Evolutionary conservation across 2,329 filamentous ascomycete species (phyloP), one percentile per base, ranked within the genome.

Genomic region (Colletotrichum aenigma): DNA sequence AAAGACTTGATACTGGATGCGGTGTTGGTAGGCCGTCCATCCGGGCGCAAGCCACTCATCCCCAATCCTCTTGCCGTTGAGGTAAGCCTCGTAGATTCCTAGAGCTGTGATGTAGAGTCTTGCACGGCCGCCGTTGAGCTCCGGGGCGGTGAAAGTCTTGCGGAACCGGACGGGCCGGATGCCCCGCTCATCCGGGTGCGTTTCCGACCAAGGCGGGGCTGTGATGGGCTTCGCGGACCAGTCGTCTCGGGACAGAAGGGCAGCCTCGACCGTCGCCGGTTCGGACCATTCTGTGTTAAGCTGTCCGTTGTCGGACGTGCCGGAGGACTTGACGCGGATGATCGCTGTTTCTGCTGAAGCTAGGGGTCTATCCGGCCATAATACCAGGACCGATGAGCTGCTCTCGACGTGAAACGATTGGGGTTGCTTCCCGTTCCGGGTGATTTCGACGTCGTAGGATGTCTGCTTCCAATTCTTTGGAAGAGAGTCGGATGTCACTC

Each of bases 1-100:
- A 64, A 85, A 86, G 1, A 82, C 83, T 76, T 88, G 84, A 67
- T 89, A 89, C 15, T 81, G 79, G 18, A 87, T 81, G 4, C 87
- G 83, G 74, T 86, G 82, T 4, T 84, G 79, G 78, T 89, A 89
- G 66, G 82, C 83, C 7, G 84, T 85, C 85, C 86, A 89, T 1
- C 87, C 86, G 0, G 87, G 87, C 28, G 86, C 84, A 79, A 87
- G 80, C 43, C 77, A 76, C 34, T 79, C 75, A 61, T 83, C 80
- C 0, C 80, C 80, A 7, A 85, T 81, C 7, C 71, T 76, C 18
- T 76, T 74, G 7, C 85, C 85, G 75, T 87, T 87, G 66, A 88
- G 81, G n/a, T 81, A 82, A 0, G 81, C 83, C 13, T 81, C 78
- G 73, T 84, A 87, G 1, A 86, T 79, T 6, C 85, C 85, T 16